A percentile compares a stretch with the other conserved stretches of the same genome.
Conservation (phyloP, 108 stramenopile species). For the Heterococcus sp. region DNA sequence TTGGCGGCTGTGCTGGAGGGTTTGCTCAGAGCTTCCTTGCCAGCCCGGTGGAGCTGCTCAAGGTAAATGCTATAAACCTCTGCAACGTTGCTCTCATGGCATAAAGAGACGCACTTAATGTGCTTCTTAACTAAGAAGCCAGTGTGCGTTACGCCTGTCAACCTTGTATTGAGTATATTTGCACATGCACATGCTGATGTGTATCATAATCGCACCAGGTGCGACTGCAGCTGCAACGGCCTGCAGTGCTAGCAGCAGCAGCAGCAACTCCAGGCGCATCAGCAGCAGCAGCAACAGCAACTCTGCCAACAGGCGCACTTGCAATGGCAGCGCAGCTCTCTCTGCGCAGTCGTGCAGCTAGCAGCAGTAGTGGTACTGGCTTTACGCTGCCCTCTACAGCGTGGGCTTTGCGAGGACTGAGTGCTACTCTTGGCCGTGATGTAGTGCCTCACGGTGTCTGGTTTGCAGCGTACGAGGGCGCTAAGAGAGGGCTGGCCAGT, state of each 20-base stretch:
- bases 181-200: too few species aligned
- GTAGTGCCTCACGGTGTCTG: conserved; percentile 34
- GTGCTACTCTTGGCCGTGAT: conserved; percentile 22
- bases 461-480: conserved; percentile 23
- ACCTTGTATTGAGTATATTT: too few species aligned
- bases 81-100: too few species aligned
- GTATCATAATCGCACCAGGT: not conserved
- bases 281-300: not conserved
- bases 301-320: not conserved
- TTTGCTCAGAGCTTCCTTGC: conserved; percentile 24
- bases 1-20: conserved; percentile 26
- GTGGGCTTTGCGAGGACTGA: conserved; percentile 5
- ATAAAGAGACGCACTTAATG: too few species aligned
- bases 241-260: not conserved
- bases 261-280: not conserved
- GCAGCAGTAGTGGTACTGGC: not conserved
- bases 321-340: not conserved
- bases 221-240: not conserved
- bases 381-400: conserved; percentile 5
- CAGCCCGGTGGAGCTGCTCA: conserved; percentile 36
- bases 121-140: too few species aligned
- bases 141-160: too few species aligned
- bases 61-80: conserved; percentile 12
- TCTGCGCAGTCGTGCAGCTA: not conserved
- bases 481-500: conserved; percentile 4